These are phyloP conservation scores for Mycosarcoma mackinlayi DNA, from an alignment of 1,284 basidiomycete species.

Conservation along the genomic window DNA sequence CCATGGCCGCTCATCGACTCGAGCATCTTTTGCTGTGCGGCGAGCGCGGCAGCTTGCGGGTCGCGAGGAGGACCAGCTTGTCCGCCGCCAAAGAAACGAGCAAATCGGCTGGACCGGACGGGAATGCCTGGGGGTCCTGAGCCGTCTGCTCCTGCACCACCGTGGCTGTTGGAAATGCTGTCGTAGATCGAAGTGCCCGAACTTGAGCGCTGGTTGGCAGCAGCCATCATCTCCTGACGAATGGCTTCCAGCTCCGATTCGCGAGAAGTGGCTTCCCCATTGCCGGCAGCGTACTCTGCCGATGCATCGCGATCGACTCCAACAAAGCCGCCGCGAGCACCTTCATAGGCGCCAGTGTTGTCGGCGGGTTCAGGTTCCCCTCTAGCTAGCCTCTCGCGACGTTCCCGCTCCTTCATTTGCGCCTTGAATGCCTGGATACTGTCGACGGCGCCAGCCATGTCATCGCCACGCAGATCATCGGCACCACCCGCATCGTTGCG, in stretches of 20 bases:
- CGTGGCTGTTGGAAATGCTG: constrained; percentile 55
- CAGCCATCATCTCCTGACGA: constrained; percentile 45
- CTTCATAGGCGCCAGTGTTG: constrained; percentile 3
- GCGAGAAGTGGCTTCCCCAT: constrained; percentile 20
- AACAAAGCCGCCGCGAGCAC: constrained; percentile 7
- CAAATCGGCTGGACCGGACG: constrained; percentile 66
- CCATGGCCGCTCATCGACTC: constrained; percentile 35
- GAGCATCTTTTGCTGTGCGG: constrained; percentile 54
- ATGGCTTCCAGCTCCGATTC: constrained; percentile 39
- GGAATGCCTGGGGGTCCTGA: constrained; percentile 50
- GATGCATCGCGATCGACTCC: constrained; percentile 29
- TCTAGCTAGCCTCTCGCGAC: constrained; percentile 70
- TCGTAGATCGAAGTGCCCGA: constrained; percentile 47
- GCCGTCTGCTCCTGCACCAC: constrained; percentile 18
- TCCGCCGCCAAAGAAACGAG: constrained; percentile 64
- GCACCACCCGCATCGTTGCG: constrained; percentile 26
- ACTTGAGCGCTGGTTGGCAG: constrained; percentile 39
- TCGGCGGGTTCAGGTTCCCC: constrained; percentile 24
- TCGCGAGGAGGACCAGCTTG: constrained; percentile 44
- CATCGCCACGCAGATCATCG: constrained; percentile 15
- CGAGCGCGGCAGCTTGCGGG: constrained; percentile 57
- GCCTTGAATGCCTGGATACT: constrained; percentile 90
- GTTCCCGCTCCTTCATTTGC: constrained; percentile 82
- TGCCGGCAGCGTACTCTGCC: constrained; percentile 23
- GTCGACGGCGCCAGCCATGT: constrained; percentile 70